Evolutionary conservation across 164 flowering plant genomes (phyloP).

Genomic region (Dillenia suffruticosa): DNA sequence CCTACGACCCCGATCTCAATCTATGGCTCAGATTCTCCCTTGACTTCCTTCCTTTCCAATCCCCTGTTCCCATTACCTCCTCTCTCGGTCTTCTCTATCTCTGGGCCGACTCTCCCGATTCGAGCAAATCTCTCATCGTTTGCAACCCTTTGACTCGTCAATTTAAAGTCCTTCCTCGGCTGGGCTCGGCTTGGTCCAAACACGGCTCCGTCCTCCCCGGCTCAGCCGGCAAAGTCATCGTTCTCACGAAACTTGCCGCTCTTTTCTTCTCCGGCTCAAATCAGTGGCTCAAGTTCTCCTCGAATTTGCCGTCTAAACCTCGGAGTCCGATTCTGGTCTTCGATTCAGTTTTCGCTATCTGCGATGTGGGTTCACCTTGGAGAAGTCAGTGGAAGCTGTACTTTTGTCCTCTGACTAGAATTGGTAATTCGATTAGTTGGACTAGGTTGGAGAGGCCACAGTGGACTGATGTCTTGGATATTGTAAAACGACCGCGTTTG

Average conservation of each 20-base stretch:
- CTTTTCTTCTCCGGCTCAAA: constrained; percentile 41
- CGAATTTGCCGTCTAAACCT: constrained; percentile 81
- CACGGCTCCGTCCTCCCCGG: constrained; percentile 81
- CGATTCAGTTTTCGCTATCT: constrained; percentile 52
- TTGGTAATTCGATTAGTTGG: constrained; percentile 41
- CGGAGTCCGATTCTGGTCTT: constrained; percentile 68
- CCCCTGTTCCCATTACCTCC: constrained; percentile 36
- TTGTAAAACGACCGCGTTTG: constrained; percentile 80
- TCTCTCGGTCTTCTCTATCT: constrained; percentile 49
- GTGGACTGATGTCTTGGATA: constrained; percentile 90
- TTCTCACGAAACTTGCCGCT: constrained; percentile 74
- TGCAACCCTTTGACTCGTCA: constrained; percentile 77
- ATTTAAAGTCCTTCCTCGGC: constrained; percentile 55
- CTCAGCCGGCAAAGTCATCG: constrained; percentile 45
- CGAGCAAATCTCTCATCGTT: constrained; percentile 45
- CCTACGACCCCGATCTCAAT: constrained; percentile 41
- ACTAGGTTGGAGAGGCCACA: constrained; percentile 59
- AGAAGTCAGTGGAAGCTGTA: constrained; percentile 83
- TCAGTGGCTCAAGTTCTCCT: constrained; percentile 68
- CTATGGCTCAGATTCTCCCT: constrained; percentile 62
- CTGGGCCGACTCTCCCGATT: constrained; percentile 55
- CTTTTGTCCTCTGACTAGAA: constrained; percentile 25
- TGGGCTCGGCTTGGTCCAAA: constrained; percentile 96
- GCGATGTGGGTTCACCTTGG: constrained; percentile 94
- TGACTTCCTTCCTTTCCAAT: constrained; percentile 46